Evolutionary conservation across 176 grass and related monocot genomes (phyloP), one percentile per base, ranked within the genome.

Genomic region (Avena atlantica): DNA sequence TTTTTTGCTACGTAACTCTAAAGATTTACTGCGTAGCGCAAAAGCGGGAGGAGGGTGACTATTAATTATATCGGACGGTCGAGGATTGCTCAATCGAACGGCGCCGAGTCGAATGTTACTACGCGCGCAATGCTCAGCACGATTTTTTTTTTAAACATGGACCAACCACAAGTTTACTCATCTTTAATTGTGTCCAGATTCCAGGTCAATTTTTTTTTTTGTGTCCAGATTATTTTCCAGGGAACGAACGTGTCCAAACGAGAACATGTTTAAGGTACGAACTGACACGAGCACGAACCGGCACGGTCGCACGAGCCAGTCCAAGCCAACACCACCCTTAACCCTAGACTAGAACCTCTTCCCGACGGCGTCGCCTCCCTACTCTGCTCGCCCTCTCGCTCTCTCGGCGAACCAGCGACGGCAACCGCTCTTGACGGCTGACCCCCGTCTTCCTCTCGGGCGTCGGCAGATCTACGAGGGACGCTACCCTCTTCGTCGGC

Each of bases 301-400:
- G 8, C 48, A 52, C 47, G 14, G 70, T 15, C 70, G 40, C 20
- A 47, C 40, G 10, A 44, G 6, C 71, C 71, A 50, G 71, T 51
- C 45, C n/a, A 25, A 27, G 21, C 21, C 2, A 25, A 53, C 72
- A 15, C 48, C 20, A 31, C 14, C 25, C 45, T 50, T 49, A 76
- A 76, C 73, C 73, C 73, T 76, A 76, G 73, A 52, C 73, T 76
- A 76, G 73, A 52, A 53, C 48, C 23, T 75, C 72, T 16, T 52
- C 47, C 23, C 16, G 13, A 52, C 47, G 34, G 67, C 34, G 67
- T 40, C 67, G 72, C 44, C 45, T 25, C 44, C 44, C 70, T 48
- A 9, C 3, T 42, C 36, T 48, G 42, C 20, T 23, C 11, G 10
- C 70, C 20, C n/a, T 51, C n/a, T n/a, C 19, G 62, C 62, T 47